Evolutionary conservation across 1,284 basidiomycete genomes (phyloP), one percentile per base, ranked within the genome.

Genomic region (Amylostereum areolatum): DNA sequence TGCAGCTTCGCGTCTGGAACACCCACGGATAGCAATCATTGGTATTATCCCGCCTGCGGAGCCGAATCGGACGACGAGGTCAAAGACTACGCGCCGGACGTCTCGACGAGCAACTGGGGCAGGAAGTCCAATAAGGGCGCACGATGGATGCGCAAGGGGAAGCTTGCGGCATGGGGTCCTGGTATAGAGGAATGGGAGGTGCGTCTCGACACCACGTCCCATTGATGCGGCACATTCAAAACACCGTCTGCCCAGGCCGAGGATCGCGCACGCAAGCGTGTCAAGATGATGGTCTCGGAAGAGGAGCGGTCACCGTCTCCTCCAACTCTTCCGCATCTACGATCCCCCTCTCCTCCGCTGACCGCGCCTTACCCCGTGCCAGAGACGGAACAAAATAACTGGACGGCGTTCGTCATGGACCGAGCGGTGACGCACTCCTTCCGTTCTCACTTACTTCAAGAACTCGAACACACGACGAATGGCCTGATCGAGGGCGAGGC

Each of bases 161-260:
- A 91, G 66, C 78, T 89, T 53, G 77, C 78, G 9, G 71, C 81
- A 11, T 91, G 88, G 88, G 86, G 85, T 27, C 85, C 89, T 32
- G 76, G 75, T 45, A 78, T 82, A 69, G 86, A 87, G 39, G 87
- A 90, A 52, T 89, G 85, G 84, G 85, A 90, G 80, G 88, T 85
- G 60, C 57, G 77, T 68, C 9, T 2, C 11, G 31, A 43, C 40
- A 44, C 10, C 27, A 48, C 52, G 39, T 45, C 35, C 36, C 12
- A 11, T n/a, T 18, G 34, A 3, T 18, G 31, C 12, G 37, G 12
- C 47, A 49, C 12, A 44, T 49, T 29, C 41, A 6, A 31, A 39
- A 25, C 32, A n/a, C 36, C 11, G 30, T 30, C 31, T 29, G 29
- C n/a, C 45, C 60, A 91, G 89, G 75, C 78, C 31, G 89, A 91